Conservation (phyloP, 2,329 filamentous ascomycete species). For the Beauveria caledonica region DNA sequence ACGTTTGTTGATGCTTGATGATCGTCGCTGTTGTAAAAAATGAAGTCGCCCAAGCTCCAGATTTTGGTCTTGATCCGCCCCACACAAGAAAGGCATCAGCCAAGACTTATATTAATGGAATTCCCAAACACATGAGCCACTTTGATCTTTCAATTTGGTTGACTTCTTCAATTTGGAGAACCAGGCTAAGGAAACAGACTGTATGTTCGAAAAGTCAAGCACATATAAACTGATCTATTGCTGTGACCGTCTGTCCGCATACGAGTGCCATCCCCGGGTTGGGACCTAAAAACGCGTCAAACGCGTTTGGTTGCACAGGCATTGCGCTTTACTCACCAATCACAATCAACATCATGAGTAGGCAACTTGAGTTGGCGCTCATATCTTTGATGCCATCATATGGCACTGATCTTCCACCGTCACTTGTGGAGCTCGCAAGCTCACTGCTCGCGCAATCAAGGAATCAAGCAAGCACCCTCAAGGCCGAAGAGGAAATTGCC, state of each 20-base stretch:
- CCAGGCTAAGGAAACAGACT: too few species aligned
- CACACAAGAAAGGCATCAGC: neutral
- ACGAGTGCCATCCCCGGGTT: neutral
- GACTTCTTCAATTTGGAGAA: too few species aligned
- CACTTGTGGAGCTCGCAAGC: constrained; percentile 62
- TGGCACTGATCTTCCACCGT: constrained; percentile 55
- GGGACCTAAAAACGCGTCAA: neutral
- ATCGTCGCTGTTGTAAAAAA: neutral
- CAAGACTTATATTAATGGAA: neutral
- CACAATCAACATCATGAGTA: constrained; percentile 52
- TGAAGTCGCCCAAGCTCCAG: neutral
- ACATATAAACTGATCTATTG: neutral
- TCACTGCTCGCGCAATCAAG: constrained; percentile 76
- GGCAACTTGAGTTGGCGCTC: constrained; percentile 64
- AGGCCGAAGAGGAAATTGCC: constrained; percentile 81
- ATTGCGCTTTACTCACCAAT: neutral
- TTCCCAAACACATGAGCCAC: neutral
- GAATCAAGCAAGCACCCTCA: constrained; percentile 66
- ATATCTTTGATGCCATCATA: constrained; percentile 67
- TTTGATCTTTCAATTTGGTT: neutral
- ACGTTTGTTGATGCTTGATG: neutral
- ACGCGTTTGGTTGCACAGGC: neutral
- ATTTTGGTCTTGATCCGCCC: constrained; percentile 1
- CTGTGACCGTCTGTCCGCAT: neutral
- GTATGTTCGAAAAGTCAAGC: too few species aligned